These are phyloP conservation scores for Pseudogymnoascus sp. DNA, from an alignment of 2,329 filamentous ascomycete species.

Conservation along the genomic window DNA sequence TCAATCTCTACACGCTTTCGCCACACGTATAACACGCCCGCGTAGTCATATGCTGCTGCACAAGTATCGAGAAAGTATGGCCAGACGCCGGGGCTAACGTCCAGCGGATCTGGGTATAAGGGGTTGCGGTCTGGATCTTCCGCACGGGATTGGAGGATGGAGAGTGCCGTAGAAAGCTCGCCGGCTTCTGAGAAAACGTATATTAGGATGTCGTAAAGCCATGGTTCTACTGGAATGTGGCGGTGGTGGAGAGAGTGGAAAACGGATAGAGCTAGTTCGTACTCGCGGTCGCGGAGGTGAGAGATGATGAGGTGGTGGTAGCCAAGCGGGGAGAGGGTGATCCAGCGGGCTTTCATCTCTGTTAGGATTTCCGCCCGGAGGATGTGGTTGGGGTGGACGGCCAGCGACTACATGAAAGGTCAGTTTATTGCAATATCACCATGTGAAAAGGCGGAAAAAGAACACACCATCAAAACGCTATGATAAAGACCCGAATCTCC, in stretches of 20 bases:
- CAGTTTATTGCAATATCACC: neutral
- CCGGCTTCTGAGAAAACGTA: conserved; percentile 63
- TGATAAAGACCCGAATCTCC: conserved; percentile 64
- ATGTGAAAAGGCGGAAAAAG: neutral
- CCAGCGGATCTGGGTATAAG: conserved; percentile 28
- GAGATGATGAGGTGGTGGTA: conserved; percentile 64
- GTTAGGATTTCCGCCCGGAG: conserved; percentile 63
- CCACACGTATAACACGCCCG: conserved; percentile 67
- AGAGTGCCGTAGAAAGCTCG: conserved; percentile 71
- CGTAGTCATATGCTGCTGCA: conserved; percentile 55
- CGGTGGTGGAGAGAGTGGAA: conserved; percentile 59
- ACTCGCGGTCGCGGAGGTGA: conserved; percentile 71
- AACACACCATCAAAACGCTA: conserved; percentile 57
- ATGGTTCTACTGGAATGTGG: conserved; percentile 50
- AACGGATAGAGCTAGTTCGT: conserved; percentile 69
- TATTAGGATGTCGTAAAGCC: conserved; percentile 74
- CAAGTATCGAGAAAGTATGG: conserved; percentile 62
- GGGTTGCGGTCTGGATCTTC: conserved; percentile 35
- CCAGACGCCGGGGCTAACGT: conserved; percentile 54
- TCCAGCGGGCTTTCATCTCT: conserved; percentile 69
- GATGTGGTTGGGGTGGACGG: conserved; percentile 79
- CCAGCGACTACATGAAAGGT: conserved; percentile 47
- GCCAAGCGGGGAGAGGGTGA: conserved; percentile 52
- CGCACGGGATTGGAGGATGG: conserved; percentile 55
- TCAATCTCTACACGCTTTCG: conserved; percentile 51